phyloP scores from a whole-genome alignment of 371 early-diverging fungal species.

The Mortierella polycephala region DNA sequence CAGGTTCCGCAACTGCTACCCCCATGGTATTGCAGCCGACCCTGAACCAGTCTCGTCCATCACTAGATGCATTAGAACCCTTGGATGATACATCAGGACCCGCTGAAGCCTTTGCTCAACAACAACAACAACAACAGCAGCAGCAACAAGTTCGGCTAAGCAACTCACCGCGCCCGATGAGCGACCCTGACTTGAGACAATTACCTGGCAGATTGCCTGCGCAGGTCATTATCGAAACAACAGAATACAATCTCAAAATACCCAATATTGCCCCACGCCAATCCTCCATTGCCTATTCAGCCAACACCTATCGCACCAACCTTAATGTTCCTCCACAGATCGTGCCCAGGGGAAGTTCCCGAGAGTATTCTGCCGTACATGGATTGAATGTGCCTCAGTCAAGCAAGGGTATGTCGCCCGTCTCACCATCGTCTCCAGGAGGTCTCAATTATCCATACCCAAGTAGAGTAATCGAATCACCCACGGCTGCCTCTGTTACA shows the following conservation, averaged over 20 bases:
- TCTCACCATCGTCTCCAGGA: conserved; percentile 51
- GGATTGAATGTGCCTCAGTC: conserved; percentile 55
- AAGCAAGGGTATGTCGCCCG: conserved; percentile 56
- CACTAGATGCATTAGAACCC: conserved; percentile 35
- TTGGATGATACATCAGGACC: conserved; percentile 9
- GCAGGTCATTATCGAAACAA: conserved; percentile 22
- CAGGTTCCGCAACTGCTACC: conserved; percentile 26
- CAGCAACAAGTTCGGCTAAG: conserved; percentile 11
- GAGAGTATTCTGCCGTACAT: conserved; percentile 58
- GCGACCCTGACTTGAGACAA: conserved; percentile 35
- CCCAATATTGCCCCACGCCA: conserved; percentile 53
- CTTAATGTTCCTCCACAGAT: conserved; percentile 47
- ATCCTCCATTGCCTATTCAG: conserved; percentile 55
- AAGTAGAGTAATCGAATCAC: conserved; percentile 13
- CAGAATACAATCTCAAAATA: conserved; percentile 30
- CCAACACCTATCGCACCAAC: conserved; percentile 36
- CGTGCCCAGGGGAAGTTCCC: conserved; percentile 53
- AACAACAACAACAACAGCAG: background rate
- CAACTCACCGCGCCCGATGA: conserved; percentile 30
- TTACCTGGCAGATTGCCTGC: conserved; percentile 24
- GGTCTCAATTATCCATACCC: conserved; percentile 21
- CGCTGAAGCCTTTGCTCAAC: too few relatives aligned
- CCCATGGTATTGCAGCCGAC: conserved; percentile 34
- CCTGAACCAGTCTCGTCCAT: conserved; percentile 19
- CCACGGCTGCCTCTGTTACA: conserved; percentile 6